Evolutionary conservation across 768 basidiomycete species (phyloP), one percentile per base, ranked within the genome.

Genomic region (Solioccasus polychromus): DNA sequence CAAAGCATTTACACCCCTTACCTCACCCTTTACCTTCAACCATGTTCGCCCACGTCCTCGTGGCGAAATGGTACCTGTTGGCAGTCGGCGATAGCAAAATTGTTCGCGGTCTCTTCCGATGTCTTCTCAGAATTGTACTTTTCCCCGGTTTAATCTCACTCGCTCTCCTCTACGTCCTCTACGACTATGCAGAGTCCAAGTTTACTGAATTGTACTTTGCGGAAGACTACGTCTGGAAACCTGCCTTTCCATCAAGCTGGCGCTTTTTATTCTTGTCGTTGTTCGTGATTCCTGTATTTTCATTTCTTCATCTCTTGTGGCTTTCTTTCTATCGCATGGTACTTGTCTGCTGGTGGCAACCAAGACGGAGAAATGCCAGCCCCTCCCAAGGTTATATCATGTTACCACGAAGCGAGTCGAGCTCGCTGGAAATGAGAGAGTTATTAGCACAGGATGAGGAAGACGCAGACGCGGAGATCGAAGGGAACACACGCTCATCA

Each of bases 201-300:
- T n/a, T n/a, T n/a, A n/a, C n/a, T n/a, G n/a, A n/a, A n/a, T n/a
- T n/a, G n/a, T n/a, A n/a, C n/a, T n/a, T n/a, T n/a, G n/a, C n/a
- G n/a, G n/a, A n/a, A n/a, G n/a, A n/a, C n/a, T 10, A 6, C 3
- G 38, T 61, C 32, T 59, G 59, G 59, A 45, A 38, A 28, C 49
- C 52, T 0, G 52, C 44, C 0, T 59, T 61, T 35, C 59, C 58
- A 1, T 15, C 29, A 4, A 61, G 47, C 25, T 59, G 58, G 58
- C 59, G 47, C 26, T 1, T 58, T 1, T 1, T 55, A 1, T 32
- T 59, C 39, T 9, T 59, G 20, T 47, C 32, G 2, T 24, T 61
- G 26, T 54, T 45, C 12, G 40, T 45, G 2, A 37, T 54, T 6
- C 58, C 59, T 8, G 5, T 20, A 4, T 32, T 61, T 7, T 38